Evolutionary conservation across 225 moss, liverwort and hornwort genomes (phyloP), one percentile per base, ranked within the genome.

Genomic region (Marchantia polymorpha): DNA sequence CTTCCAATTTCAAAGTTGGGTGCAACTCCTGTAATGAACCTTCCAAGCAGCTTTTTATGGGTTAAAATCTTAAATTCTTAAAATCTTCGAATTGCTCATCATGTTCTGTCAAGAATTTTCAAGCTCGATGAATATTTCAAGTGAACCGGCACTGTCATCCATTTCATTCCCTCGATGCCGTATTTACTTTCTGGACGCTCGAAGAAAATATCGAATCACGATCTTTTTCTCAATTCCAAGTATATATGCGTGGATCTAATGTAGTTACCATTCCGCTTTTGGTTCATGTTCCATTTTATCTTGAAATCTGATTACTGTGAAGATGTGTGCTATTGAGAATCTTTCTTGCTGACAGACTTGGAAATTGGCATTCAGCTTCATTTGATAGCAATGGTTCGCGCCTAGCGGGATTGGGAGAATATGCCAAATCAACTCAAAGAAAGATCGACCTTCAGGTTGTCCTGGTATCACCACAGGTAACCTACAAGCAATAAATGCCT

Each of bases 381-480:
- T 83, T 87, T 74, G 88, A 82, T 17, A 65, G 77, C 67, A 89
- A 78, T 58, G 88, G 69, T 73, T 72, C 79, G 19, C 89, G 88
- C 89, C 70, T 63, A 0, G 85, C 73, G 39, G 79, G 84, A 25
- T 72, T 83, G 14, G 93, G 87, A 79, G 87, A 88, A 81, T 87
- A 83, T 74, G 90, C 87, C 46, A 91, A 74, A 56, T 80, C 88
- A 59, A 78, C 83, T 27, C 90, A 86, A 78, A 86, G 82, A 20
- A 88, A 88, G 80, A 86, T 87, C 73, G 77, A 92, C 81, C 91
- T 99, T 58, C 95, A 99, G 86, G 92, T 99, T 76, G 99, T 99
- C 61, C 78, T 99, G 85, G 99, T 99, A 54, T 95, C 95, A 69
- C 99, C 99, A 8, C 94, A 96, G 96, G 96, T 94, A 55, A 31